Evolutionary conservation across 805 yeast genomes (phyloP).

Genomic region (Naumovozyma castellii): DNA sequence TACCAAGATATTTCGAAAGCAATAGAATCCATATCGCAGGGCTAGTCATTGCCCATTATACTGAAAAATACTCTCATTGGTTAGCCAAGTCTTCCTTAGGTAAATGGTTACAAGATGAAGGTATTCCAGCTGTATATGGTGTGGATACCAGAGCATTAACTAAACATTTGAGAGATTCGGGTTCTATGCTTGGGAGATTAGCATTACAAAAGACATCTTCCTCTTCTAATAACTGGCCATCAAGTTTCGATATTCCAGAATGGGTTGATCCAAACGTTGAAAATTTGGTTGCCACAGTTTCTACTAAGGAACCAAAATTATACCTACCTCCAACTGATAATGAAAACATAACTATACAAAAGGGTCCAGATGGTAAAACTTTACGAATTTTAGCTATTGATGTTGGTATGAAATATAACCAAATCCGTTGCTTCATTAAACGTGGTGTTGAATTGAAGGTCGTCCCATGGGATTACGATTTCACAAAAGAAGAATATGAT

Average conservation of each 20-base stretch:
- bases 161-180: conserved; percentile 82
- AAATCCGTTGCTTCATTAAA: conserved; percentile 89
- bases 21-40: conserved; percentile 91
- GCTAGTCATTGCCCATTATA: conserved; percentile 90
- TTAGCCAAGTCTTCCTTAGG: conserved; percentile 89
- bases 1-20: conserved; percentile 93
- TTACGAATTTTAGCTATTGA: conserved; percentile 84
- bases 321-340: conserved; percentile 57
- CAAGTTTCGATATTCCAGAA: conserved; percentile 63
- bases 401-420: conserved; percentile 97
- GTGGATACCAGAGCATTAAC: conserved; percentile 95
- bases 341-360: conserved; percentile 33
- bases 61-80: conserved; percentile 90
- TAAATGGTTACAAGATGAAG: conserved; percentile 84
- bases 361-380: conserved; percentile 64
- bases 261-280: conserved; percentile 89
- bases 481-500: conserved; percentile 71
- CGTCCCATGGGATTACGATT: conserved; percentile 92
- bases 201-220: conserved; percentile 44
- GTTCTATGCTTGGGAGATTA: conserved; percentile 88
- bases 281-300: conserved; percentile 87
- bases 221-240: conserved; percentile 43
- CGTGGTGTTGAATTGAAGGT: conserved; percentile 95
- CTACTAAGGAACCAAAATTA: conserved; percentile 63
- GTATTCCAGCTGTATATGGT: conserved; percentile 94